Conservation (phyloP, 2,329 filamentous ascomycete species). For the Nakataea oryzae region DNA sequence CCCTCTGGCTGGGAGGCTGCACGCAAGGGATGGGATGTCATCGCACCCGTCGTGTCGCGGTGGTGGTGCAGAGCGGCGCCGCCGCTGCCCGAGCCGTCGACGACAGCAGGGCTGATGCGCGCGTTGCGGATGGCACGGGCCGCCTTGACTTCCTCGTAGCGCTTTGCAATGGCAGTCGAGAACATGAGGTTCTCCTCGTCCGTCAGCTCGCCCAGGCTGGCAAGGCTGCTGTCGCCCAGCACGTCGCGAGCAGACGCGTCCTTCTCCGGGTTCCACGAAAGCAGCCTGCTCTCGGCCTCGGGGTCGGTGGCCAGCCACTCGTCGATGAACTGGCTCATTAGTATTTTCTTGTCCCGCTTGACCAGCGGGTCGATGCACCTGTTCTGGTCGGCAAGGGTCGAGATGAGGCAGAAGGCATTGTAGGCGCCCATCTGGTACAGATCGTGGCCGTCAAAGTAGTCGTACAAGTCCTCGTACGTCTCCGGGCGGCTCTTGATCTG, state of each 20-base stretch:
- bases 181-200: not conserved
- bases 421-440: slow-evolving; percentile 34
- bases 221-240: not conserved
- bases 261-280: slow-evolving; percentile 19
- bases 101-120: not conserved
- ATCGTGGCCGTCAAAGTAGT: slow-evolving; percentile 36
- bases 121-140: not conserved
- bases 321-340: slow-evolving; percentile 22
- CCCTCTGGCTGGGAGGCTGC: too few species aligned
- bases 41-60: not conserved
- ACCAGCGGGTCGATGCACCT: slow-evolving; percentile 4
- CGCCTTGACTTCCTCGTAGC: not conserved
- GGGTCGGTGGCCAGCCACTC: slow-evolving; percentile 18
- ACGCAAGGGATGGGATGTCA: not conserved
- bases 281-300: slow-evolving; percentile 16
- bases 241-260: not conserved
- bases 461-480: slow-evolving; percentile 26
- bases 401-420: slow-evolving; percentile 37
- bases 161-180: not conserved
- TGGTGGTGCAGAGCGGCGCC: not conserved
- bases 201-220: not conserved
- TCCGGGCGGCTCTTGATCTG: slow-evolving; percentile 17
- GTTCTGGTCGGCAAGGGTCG: slow-evolving; percentile 22
- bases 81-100: not conserved
- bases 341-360: slow-evolving; percentile 7